phyloP scores from a whole-genome alignment of 352 stramenopile species.

The Ophiocytium majus region DNA sequence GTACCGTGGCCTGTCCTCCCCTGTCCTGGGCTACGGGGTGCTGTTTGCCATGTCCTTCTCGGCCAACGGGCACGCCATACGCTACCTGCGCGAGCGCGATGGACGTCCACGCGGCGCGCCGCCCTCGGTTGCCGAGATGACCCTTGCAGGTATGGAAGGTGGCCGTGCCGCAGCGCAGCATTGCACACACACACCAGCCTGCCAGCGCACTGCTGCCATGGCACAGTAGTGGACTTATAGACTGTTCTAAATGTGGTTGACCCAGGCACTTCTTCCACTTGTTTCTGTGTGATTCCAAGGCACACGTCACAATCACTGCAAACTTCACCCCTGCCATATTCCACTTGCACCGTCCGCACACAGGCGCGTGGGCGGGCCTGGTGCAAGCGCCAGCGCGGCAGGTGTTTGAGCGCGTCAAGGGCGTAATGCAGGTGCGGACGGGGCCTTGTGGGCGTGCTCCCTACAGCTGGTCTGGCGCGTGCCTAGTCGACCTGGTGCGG shows the following conservation, averaged over 20 bases:
- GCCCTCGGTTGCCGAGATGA: not conserved
- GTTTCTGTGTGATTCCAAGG: too few relatives aligned
- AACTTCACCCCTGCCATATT: too few relatives aligned
- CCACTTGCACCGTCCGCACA: too few relatives aligned
- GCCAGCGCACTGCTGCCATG: too few relatives aligned
- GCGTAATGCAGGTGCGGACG: constrained; percentile 45
- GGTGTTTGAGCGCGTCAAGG: constrained; percentile 47
- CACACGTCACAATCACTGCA: too few relatives aligned
- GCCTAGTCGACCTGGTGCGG: constrained; percentile 45
- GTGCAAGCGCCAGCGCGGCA: constrained; percentile 14
- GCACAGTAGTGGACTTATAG: too few relatives aligned
- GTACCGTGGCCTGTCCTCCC: constrained; percentile 44
- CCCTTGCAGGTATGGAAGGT: constrained; percentile 3
- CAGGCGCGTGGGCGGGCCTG: not conserved
- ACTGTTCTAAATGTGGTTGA: too few relatives aligned
- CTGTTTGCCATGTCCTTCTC: constrained; percentile 51
- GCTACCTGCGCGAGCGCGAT: constrained; percentile 13
- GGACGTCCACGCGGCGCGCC: not conserved
- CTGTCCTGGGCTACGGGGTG: constrained; percentile 44
- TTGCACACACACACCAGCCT: too few relatives aligned
- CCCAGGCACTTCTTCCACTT: too few relatives aligned
- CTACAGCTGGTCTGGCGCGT: constrained; percentile 54
- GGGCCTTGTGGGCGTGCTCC: constrained; percentile 27
- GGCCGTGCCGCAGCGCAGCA: too few relatives aligned
- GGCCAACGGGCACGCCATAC: constrained; percentile 30